phyloP scores from a whole-genome alignment of 305 asterid genomes.

The Fraxinus nigra region DNA sequence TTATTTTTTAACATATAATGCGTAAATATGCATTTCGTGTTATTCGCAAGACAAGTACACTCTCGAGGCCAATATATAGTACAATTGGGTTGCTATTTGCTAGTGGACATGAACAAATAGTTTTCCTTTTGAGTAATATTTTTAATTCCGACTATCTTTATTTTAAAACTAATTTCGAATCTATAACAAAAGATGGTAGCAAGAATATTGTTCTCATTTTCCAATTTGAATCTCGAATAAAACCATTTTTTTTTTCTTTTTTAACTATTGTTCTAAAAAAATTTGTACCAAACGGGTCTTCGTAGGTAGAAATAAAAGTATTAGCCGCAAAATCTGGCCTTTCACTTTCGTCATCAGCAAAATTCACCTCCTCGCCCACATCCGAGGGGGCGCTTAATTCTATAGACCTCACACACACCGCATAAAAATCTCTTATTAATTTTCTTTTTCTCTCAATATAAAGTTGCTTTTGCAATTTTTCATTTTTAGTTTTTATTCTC shows the following conservation, averaged over 20 bases:
- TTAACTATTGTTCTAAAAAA: too few species aligned
- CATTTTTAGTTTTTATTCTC: not conserved
- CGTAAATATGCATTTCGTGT: not conserved
- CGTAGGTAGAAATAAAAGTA: not conserved
- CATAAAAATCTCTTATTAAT: constrained; percentile 17
- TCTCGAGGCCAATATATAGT: too few species aligned
- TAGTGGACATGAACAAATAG: not conserved
- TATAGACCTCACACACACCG: constrained; percentile 26
- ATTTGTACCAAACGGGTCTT: not conserved
- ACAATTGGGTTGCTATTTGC: not conserved
- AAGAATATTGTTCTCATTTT: not conserved
- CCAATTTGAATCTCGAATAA: too few species aligned
- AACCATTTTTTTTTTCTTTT: too few species aligned
- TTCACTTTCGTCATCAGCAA: not conserved
- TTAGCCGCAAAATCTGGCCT: not conserved
- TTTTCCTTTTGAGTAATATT: not conserved
- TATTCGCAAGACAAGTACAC: not conserved
- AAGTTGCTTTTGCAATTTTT: not conserved
- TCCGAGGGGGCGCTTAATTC: not conserved
- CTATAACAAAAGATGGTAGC: too few species aligned
- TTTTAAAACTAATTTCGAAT: not conserved
- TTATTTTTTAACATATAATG: too few species aligned
- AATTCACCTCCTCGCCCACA: not conserved
- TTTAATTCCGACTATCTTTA: not conserved
- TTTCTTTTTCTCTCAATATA: not conserved